Evolutionary conservation across 2,329 filamentous ascomycete species (phyloP).

Genomic region (Fusarium sp.): DNA sequence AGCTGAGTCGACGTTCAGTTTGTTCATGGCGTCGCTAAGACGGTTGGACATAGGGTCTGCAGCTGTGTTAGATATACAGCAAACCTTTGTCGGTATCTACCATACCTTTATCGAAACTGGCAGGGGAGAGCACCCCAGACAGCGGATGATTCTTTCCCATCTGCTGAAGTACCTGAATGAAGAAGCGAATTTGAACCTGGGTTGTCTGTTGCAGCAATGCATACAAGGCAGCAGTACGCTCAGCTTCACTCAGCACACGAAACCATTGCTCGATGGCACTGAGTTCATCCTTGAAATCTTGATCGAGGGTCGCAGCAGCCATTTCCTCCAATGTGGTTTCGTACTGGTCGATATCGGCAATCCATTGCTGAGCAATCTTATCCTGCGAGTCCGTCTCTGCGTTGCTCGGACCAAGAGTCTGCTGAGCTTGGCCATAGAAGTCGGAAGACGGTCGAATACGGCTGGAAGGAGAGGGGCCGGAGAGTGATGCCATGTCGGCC

Average conservation of each 20-base stretch:
- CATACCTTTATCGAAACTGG: conserved; percentile 95
- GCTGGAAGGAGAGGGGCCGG: conserved; percentile 73
- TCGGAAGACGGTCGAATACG: conserved; percentile 95
- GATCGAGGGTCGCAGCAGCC: conserved; percentile 97
- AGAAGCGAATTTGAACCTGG: conserved; percentile 98
- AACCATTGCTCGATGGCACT: conserved; percentile 99
- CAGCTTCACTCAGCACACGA: conserved; percentile 94
- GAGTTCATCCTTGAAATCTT: conserved; percentile 99
- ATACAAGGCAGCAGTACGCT: conserved; percentile 94
- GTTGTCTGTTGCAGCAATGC: conserved; percentile 97
- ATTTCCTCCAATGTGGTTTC: conserved; percentile 99
- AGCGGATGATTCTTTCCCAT: conserved; percentile 99
- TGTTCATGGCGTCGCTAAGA: conserved; percentile 95
- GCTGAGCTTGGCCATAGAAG: conserved; percentile 84
- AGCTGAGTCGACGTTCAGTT: conserved; percentile 87
- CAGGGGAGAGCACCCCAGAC: conserved; percentile 93
- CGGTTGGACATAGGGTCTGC: conserved; percentile 97
- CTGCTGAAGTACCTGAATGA: conserved; percentile 97
- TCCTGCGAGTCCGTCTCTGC: conserved; percentile 86
- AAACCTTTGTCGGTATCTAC: conserved; percentile 4
- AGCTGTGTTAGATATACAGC: conserved; percentile 26
- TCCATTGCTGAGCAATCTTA: conserved; percentile 97
- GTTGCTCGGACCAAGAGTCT: conserved; percentile 74
- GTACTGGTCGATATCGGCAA: conserved; percentile 98
- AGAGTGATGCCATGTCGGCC: conserved; percentile 91